phyloP scores from a whole-genome alignment of 1,139 yeast species.

The Kodamaea fungicola region DNA sequence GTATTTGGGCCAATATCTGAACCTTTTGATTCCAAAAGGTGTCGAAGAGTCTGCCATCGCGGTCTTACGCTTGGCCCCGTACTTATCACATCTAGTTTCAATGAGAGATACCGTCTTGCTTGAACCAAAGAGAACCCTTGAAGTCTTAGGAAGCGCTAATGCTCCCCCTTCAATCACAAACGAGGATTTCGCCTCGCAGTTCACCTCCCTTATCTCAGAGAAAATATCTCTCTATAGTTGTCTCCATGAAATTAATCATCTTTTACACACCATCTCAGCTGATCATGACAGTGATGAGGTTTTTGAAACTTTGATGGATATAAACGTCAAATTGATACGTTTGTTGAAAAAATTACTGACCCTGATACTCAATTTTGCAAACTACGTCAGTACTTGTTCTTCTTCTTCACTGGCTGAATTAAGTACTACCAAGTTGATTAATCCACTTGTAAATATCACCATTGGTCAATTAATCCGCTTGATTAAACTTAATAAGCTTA shows the following conservation, averaged over 20 bases:
- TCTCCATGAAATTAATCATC: slow-evolving; percentile 25
- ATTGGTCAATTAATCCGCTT: slow-evolving; percentile 34
- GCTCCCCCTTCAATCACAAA: slow-evolving; percentile 1
- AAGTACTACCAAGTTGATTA: slow-evolving; percentile 11
- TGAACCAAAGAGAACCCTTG: neutral
- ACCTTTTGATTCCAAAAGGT: slow-evolving; percentile 10
- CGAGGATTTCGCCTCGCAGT: slow-evolving; percentile 12
- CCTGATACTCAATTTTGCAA: slow-evolving; percentile 32
- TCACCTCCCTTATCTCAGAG: slow-evolving; percentile 23
- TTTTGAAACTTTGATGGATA: slow-evolving; percentile 42
- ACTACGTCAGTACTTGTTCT: slow-evolving; percentile 9
- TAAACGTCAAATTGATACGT: slow-evolving; percentile 45
- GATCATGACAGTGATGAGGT: slow-evolving; percentile 46
- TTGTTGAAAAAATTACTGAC: slow-evolving; percentile 38
- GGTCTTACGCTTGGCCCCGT: slow-evolving; percentile 6
- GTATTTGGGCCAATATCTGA: slow-evolving; percentile 15
- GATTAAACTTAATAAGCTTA: slow-evolving; percentile 33
- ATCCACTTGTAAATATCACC: slow-evolving; percentile 35
- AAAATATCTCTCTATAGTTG: slow-evolving; percentile 30
- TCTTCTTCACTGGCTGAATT: slow-evolving; percentile 2
- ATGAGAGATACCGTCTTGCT: slow-evolving; percentile 12
- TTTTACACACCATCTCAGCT: slow-evolving; percentile 17
- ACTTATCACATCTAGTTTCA: slow-evolving; percentile 18
- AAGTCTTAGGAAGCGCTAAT: neutral
- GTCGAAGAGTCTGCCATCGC: neutral